Evolutionary conservation across 75 land plant genomes (phyloP), one percentile per base, ranked within the genome.

Genomic region (Cupressus sempervirens): DNA sequence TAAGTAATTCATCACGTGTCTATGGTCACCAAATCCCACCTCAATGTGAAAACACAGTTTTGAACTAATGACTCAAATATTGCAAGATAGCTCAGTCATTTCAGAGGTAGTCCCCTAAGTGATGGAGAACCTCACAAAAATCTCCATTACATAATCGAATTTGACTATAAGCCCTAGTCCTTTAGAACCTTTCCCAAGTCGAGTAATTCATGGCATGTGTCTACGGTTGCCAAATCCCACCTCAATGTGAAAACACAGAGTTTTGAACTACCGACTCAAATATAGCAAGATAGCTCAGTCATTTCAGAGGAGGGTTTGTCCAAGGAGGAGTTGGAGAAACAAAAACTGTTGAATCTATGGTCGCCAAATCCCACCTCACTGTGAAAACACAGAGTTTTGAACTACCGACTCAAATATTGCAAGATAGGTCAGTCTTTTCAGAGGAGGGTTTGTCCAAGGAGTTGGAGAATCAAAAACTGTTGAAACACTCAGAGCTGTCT

Each of bases 131-230:
- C 74, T 32, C 3, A 29, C 2, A 84, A 84, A 29, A 88, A 89
- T 32, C 83, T 85, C 62, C 82, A 87, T 70, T 82, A 77, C 30
- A 67, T 56, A 14, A 82, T 85, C 32, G 90, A 89, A 74, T 88
- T 88, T 16, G 73, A 73, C 6, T 48, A 46, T 12, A 7, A 45
- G 4, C 48, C 35, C 34, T n/a, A 43, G 26, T 43, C 90, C 29
- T 62, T 18, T 18, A 82, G 41, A 54, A 81, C 87, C 40, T 85
- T 91, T 35, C 92, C 88, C 38, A 84, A 62, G 67, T 77, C 85
- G 35, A 86, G 89, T 76, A 85, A 91, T 48, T 82, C 92, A 35
- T 85, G 92, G 88, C 85, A 85, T 56, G 86, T 87, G 2, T 88
- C 84, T 86, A 86, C 84, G 88, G 76, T 48, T 15, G 46, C 3